Evolutionary conservation across 768 basidiomycete species (phyloP), one percentile per base, ranked within the genome.

Genomic region (Hygrocybe punicea): DNA sequence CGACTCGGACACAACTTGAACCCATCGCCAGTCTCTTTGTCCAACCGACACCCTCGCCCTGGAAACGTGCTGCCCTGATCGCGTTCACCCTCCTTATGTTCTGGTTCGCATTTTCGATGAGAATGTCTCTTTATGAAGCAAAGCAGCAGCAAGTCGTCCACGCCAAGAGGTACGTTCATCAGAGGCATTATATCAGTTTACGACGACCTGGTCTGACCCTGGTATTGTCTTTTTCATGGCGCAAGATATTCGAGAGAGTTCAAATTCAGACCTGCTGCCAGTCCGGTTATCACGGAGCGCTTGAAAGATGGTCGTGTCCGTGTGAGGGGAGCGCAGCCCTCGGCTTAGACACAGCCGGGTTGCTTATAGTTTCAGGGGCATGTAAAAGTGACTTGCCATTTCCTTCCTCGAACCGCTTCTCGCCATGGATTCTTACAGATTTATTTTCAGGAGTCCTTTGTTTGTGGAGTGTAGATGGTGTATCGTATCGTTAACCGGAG

Each of bases 191-290:
- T n/a, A n/a, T n/a, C n/a, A n/a, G n/a, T n/a, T n/a, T n/a, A n/a
- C n/a, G n/a, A n/a, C n/a, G n/a, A n/a, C n/a, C n/a, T n/a, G n/a
- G n/a, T n/a, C 7, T 10, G 21, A n/a, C 13, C 37, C 3, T 17
- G 35, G 16, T 52, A 24, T 42, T 19, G 53, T 36, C n/a, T 45
- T 23, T 52, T 25, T 24, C 36, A 14, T 50, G 55, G 34, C 6
- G 42, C 13, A 55, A 93, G 92, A 60, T 94, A 93, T 66, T 92
- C 89, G 11, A 85, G 87, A 59, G 86, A 91, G 64, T 82, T 81
- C 75, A 91, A 86, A 69, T 93, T 81, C 67, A 77, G 91, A 21
- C 91, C 92, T 0, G 91, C 92, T 10, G 90, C 91, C 6, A 91
- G 88, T 58, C 91, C 92, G 10, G 75, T 93, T 42, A 79, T 93